A percentile compares a stretch with the other conserved stretches of the same genome.
phyloP scores from a whole-genome alignment of 140 eudicot species.

The Bidens hawaiensis region DNA sequence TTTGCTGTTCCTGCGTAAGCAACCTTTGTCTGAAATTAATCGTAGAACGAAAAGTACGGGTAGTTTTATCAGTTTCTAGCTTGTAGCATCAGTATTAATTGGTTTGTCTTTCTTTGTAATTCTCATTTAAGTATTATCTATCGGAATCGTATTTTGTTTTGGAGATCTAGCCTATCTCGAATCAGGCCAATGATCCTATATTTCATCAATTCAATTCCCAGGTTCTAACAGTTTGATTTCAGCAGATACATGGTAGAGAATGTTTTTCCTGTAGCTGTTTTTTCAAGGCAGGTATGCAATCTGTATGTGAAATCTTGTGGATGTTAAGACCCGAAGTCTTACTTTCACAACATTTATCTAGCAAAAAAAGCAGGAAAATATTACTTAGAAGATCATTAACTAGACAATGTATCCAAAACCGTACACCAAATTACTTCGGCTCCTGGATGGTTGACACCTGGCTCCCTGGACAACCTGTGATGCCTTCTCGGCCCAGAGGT shows the following conservation, averaged over 20 bases:
- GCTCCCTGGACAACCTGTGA: conserved; percentile 25
- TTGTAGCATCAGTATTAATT: no score
- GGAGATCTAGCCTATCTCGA: no score
- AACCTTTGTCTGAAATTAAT: no score
- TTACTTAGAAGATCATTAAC: conserved; percentile 33
- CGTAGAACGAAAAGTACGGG: no score
- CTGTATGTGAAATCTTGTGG: conserved; percentile 47
- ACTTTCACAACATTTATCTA: conserved; percentile 28
- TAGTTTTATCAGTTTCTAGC: no score
- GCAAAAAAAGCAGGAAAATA: conserved; percentile 34
- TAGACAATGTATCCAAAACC: conserved; percentile 35
- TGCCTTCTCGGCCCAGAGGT: conserved; percentile 60
- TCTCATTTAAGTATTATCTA: no score
- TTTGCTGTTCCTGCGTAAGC: no score
- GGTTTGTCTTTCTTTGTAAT: no score
- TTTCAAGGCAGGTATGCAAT: conserved; percentile 44
- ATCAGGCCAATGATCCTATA: no score
- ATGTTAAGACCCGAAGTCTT: conserved; percentile 37
- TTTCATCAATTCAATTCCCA: no score
- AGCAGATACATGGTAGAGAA: conserved; percentile 35
- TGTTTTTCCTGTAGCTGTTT: conserved; percentile 31
- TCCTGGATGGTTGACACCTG: conserved; percentile 49
- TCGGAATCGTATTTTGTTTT: no score
- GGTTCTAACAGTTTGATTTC: no score
- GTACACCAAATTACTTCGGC: conserved; percentile 27